Percentiles rank a stretch among this genome's conserved stretches.
Conservation (phyloP, 2,329 filamentous ascomycete genomes). For the Coleophoma crateriformis region DNA sequence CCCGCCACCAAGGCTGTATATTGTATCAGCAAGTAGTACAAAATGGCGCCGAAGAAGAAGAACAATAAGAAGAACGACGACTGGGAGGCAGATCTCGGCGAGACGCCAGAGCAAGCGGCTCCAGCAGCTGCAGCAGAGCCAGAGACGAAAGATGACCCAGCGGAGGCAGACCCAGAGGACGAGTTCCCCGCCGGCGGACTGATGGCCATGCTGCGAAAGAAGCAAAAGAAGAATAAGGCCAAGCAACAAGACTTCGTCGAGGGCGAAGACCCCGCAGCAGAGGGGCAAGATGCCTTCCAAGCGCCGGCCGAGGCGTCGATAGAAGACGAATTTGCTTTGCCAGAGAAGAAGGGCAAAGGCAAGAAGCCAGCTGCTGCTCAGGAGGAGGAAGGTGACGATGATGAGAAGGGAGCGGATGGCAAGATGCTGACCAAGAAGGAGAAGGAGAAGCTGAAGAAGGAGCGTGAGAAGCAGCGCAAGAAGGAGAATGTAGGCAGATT, state of each 20-base stretch:
- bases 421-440: slow-evolving; percentile 92
- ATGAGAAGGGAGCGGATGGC: slow-evolving; percentile 50
- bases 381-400: slow-evolving; percentile 38
- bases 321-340: slow-evolving; percentile 80
- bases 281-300: slow-evolving; percentile 50
- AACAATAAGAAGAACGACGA: slow-evolving; percentile 78
- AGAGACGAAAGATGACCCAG: slow-evolving; percentile 39
- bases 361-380: slow-evolving; percentile 40
- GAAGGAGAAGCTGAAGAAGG: slow-evolving; percentile 97
- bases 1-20: background rate
- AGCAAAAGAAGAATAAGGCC: slow-evolving; percentile 88
- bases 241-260: slow-evolving; percentile 69
- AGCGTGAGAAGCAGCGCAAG: slow-evolving; percentile 96
- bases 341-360: slow-evolving; percentile 66
- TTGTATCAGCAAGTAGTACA: slow-evolving; percentile 17
- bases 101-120: slow-evolving; percentile 47
- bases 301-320: slow-evolving; percentile 75
- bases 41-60: slow-evolving; percentile 95
- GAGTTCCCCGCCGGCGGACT: slow-evolving; percentile 54
- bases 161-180: slow-evolving; percentile 43
- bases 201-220: slow-evolving; percentile 75
- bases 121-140: slow-evolving; percentile 44
- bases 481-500: slow-evolving; percentile 75
- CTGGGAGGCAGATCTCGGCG: slow-evolving; percentile 91
- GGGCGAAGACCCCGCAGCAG: slow-evolving; percentile 52